A percentile compares a stretch with the other conserved stretches of the same genome.
Evolutionary conservation across 1,139 yeast species (phyloP).

Genomic region (Kurtzmaniella natalensis): DNA sequence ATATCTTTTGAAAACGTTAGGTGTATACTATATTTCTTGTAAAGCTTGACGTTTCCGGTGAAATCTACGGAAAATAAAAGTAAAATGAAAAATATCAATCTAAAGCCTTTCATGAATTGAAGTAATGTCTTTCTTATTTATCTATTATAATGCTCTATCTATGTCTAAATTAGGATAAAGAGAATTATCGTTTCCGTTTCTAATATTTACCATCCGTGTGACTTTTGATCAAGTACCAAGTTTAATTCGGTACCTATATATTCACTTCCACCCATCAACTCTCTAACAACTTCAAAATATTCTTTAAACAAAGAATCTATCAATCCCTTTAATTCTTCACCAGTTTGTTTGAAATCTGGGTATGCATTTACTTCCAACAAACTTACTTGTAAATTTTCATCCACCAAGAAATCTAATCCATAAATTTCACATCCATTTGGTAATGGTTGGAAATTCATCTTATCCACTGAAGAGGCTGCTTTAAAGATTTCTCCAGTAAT

Average conservation of each 20-base stretch:
- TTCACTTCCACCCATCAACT: conserved; percentile 9
- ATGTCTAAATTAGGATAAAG: no score
- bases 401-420: conserved; percentile 84
- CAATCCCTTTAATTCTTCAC: conserved; percentile 60
- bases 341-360: conserved; percentile 97
- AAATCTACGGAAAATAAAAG: no score
- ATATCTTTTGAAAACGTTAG: no score
- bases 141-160: no score
- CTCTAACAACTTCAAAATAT: conserved; percentile 24
- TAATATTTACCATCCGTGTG: conserved; percentile 5
- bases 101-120: no score
- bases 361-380: conserved; percentile 86
- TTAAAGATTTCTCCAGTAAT: conserved; percentile 69
- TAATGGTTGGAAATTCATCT: conserved; percentile 85
- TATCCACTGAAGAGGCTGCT: conserved; percentile 79
- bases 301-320: conserved; percentile 58
- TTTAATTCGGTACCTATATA: conserved; percentile 9
- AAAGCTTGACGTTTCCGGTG: no score
- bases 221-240: conserved; percentile 8
- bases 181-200: no score
- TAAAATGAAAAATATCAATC: no score
- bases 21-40: no score
- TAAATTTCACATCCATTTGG: conserved; percentile 78
- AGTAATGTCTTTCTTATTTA: no score
- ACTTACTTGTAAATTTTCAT: conserved; percentile 47